Conservation (phyloP, 176 grass and related monocot species). For the Areca catechu region DNA sequence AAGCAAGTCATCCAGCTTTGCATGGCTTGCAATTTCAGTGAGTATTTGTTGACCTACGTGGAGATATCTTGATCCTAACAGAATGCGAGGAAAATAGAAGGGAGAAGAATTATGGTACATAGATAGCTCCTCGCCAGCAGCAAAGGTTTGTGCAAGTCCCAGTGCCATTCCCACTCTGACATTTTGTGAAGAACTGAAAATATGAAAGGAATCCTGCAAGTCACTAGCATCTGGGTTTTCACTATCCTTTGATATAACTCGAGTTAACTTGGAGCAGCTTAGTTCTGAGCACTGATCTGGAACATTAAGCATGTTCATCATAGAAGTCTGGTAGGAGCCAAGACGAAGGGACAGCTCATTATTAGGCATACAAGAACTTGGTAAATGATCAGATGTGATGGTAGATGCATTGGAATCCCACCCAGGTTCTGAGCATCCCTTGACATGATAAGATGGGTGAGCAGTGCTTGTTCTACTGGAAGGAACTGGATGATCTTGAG, state of each 20-base stretch:
- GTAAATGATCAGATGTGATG: too few relatives aligned
- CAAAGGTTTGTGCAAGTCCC: neutral
- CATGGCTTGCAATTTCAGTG: neutral
- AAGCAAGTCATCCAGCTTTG: neutral
- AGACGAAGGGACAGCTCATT: too few relatives aligned
- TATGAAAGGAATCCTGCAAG: too few relatives aligned
- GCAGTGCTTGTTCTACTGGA: neutral
- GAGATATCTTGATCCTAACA: constrained; percentile 3
- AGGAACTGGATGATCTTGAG: neutral
- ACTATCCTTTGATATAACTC: neutral
- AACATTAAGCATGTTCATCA: neutral
- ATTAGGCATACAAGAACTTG: too few relatives aligned
- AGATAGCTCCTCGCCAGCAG: neutral
- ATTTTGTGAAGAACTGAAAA: too few relatives aligned
- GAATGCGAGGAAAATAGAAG: neutral
- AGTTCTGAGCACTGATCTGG: neutral
- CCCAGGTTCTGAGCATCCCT: neutral
- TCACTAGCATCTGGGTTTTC: too few relatives aligned
- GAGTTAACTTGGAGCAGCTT: neutral
- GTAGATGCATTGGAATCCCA: too few relatives aligned
- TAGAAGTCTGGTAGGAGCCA: neutral
- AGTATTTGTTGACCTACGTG: neutral
- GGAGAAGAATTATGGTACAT: neutral
- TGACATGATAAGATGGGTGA: constrained; percentile 3
- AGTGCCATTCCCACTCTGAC: neutral